Evolutionary conservation across 495 filamentous ascomycete genomes (phyloP), one percentile per base, ranked within the genome.

Genomic region (Poronia punctata): DNA sequence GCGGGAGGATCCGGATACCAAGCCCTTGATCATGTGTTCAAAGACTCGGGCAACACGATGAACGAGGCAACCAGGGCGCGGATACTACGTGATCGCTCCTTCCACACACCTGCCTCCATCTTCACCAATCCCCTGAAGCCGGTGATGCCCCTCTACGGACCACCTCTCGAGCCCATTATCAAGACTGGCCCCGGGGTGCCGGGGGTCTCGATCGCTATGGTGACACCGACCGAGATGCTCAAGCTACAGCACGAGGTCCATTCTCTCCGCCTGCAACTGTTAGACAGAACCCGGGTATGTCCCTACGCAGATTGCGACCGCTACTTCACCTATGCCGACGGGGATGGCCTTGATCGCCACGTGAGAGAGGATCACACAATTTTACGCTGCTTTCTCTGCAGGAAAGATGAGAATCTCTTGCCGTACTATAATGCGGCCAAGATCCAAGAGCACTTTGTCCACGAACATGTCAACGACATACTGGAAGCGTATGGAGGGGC

Each of bases 191-290:
- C 54, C 16, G 47, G 41, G 26, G 39, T 61, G 24, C 66, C 66
- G 2, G 45, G 40, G 11, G 56, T 61, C 12, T 58, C 62, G 19
- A 48, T 57, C 15, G 54, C 54, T 5, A 59, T 70, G 34, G 35
- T 64, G 40, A 70, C 65, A 14, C 64, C 66, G 2, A 56, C 53
- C 8, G 66, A 70, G 47, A 22, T 51, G 2, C 56, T 54, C 5
- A 47, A 53, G 11, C 52, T 67, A 7, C 59, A 68, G 22, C 37
- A 29, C 7, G 53, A 61, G 37, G 50, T 60, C 14, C 51, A 54
- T 16, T 38, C 43, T 23, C 47, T 67, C 31, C 62, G 62, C 19
- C 53, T 48, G 37, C 42, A 65, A 6, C 32, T 57, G 1, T 50
- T 70, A 1, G 50, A 53, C 38, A 56, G 62, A 19, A 48, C 38